These are phyloP conservation scores for Neurospora sp. DNA, from an alignment of 495 filamentous ascomycete species.

Conservation along the genomic window DNA sequence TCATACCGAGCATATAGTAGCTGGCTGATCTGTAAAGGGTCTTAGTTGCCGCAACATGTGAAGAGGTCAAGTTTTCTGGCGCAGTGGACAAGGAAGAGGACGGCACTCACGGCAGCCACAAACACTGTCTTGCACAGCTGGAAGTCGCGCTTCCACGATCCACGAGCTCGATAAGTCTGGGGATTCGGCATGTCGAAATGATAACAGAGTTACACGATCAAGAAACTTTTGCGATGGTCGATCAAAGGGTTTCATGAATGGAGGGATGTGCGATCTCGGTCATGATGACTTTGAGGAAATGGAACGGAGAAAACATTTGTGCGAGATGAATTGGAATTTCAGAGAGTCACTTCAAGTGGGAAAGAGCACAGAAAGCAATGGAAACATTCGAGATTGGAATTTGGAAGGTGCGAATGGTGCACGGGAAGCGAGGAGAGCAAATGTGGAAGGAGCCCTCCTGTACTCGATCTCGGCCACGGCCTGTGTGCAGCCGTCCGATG, in stretches of 20 bases:
- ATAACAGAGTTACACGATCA: neutral
- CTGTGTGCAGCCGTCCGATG: neutral
- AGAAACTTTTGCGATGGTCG: neutral
- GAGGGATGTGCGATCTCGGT: neutral
- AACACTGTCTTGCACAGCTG: constrained; percentile 16
- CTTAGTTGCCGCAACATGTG: neutral
- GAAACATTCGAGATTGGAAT: neutral
- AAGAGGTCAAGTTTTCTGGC: neutral
- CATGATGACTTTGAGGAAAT: neutral
- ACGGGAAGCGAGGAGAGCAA: neutral
- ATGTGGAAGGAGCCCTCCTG: neutral
- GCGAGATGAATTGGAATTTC: neutral
- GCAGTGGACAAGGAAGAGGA: neutral
- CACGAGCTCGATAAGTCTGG: neutral
- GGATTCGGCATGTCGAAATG: neutral
- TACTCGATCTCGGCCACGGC: neutral
- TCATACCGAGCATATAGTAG: constrained; percentile 15
- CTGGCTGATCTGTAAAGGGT: constrained; percentile 13
- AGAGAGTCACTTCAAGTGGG: neutral
- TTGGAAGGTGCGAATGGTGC: neutral
- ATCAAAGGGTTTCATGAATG: neutral
- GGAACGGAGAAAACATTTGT: neutral
- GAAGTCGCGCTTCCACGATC: constrained; percentile 6
- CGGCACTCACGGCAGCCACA: constrained; percentile 8
- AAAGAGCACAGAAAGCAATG: neutral